Conservation (phyloP, 148 eudicot species). For the Limonium bicolor region DNA sequence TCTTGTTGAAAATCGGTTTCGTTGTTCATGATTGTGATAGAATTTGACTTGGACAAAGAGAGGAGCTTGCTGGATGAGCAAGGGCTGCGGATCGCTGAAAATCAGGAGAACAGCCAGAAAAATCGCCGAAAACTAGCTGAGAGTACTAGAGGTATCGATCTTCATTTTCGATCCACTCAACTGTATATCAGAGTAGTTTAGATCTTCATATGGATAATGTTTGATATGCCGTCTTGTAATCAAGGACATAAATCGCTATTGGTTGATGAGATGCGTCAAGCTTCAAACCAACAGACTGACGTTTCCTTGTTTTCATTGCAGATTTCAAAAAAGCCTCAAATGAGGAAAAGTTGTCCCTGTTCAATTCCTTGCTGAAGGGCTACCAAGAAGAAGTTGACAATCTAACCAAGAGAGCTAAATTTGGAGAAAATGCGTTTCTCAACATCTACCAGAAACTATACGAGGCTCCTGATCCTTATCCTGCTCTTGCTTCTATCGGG, state of each 20-base stretch:
- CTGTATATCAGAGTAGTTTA: too few species aligned
- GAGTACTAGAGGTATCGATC: constrained; percentile 74
- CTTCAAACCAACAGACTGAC: background rate
- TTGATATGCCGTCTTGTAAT: too few species aligned
- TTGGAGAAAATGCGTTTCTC: constrained; percentile 96
- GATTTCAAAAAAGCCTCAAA: constrained; percentile 88
- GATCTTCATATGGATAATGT: too few species aligned
- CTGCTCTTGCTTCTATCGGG: constrained; percentile 70
- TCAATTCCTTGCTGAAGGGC: constrained; percentile 78
- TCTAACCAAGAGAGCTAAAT: constrained; percentile 91
- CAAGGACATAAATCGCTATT: background rate
- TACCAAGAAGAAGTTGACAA: constrained; percentile 99
- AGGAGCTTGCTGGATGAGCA: constrained; percentile 85
- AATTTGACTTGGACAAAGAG: constrained; percentile 94
- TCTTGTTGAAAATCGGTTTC: background rate
- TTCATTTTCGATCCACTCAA: too few species aligned
- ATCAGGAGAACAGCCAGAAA: constrained; percentile 96
- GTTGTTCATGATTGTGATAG: constrained; percentile 25
- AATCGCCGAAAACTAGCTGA: constrained; percentile 93
- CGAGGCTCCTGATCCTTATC: constrained; percentile 98
- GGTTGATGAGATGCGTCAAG: background rate
- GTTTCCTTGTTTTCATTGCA: constrained; percentile 26
- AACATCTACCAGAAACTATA: constrained; percentile 94
- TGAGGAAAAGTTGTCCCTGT: constrained; percentile 67
- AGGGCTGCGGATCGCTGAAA: constrained; percentile 91